Base-by-base conservation (phyloP, 352 stramenopile genomes). In the Phytophthora capsici region DNA sequence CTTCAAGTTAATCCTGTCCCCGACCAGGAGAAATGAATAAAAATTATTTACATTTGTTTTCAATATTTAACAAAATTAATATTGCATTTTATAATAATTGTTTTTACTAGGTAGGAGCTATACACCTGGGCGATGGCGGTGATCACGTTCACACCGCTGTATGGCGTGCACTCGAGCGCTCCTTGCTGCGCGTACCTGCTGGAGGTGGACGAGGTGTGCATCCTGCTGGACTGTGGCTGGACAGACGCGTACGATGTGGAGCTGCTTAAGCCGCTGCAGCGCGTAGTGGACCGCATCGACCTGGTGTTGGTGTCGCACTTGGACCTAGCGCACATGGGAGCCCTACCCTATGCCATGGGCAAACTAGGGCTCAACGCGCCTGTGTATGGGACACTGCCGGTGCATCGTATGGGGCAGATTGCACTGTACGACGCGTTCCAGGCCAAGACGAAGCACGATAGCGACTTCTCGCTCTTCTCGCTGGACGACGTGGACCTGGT, bases 381-480 rank as follows among this genome's bases (percentile, higher is more conserved):
- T 9, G 85, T 99, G 16, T 98, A 98, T 64, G 92, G 91, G 14
- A 99, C 97, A 16, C 91, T 98, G 28, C 95, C 97, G 2, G 97
- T 97, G 17, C 89, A 98, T 26, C 97, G 98, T 73, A 98, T 99
- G 94, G 96, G 96, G 9, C 93, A 99, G 78, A 98, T 98, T 80
- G 93, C 91, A 40, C 79, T 99, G 9, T 99, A 98, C 67, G 96
- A 99, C 68, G 91, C 95, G 25, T 98, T 97, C 60, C 93, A 98
- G 34, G 88, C 91, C 41, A 85, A 97, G 55, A 97, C 86, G 12
- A 94, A 92, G 66, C 84, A 97, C 63, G 95, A 98, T 59, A 90
- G 91, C 51, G 80, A 89, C 51, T 96, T 98, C 74, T 68, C 93
- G 64, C 69, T 98, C 75, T 93, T 96, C 79, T 86, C 75, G 6